Evolutionary conservation across 1,139 yeast genomes (phyloP), one percentile per base, ranked within the genome.

Genomic region (Sugiyamaella castrensis): DNA sequence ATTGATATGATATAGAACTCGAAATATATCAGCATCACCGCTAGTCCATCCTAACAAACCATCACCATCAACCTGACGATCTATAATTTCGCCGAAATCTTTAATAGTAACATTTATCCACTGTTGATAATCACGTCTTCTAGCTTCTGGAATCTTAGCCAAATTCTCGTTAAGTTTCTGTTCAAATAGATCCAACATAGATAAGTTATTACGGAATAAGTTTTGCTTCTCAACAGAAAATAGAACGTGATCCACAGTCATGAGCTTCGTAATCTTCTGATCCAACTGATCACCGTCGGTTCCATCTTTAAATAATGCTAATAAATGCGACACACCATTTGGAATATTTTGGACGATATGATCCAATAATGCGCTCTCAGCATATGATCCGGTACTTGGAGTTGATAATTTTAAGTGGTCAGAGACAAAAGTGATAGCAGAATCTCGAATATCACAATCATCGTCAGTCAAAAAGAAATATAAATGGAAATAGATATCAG

Each of bases 401-500:
- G 47, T 43, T 12, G 59, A 57, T 6, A 62, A 50, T 0, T 53
- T 55, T 26, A 71, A 56, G 10, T 47, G 34, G 30, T 43, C 35
- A 6, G 57, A 50, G 8, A 55, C 54, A 40, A 56, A 58, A 5
- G 35, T 40, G 1, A 61, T 55, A 10, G 65, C 61, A 19, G 46
- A 31, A 4, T 57, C 59, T 11, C 69, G 54, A 35, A 65, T 46
- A 24, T 62, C 64, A 13, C 71, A 74, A 54, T 82, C 87, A 59
- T 84, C 92, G 62, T 85, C 94, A 46, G 73, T 70, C 12, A 82
- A 63, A 52, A 71, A 75, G 12, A 64, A 59, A 53, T 70, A 73
- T 1, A 79, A 58, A 10, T 63, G 53, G 13, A 72, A 57, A 27
- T 63, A 48, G 9, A 61, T 55, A 15, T 48, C 53, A 30, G 51